These are phyloP conservation scores for Salix caprea DNA, from an alignment of 345 rosid species.

Conservation along the genomic window DNA sequence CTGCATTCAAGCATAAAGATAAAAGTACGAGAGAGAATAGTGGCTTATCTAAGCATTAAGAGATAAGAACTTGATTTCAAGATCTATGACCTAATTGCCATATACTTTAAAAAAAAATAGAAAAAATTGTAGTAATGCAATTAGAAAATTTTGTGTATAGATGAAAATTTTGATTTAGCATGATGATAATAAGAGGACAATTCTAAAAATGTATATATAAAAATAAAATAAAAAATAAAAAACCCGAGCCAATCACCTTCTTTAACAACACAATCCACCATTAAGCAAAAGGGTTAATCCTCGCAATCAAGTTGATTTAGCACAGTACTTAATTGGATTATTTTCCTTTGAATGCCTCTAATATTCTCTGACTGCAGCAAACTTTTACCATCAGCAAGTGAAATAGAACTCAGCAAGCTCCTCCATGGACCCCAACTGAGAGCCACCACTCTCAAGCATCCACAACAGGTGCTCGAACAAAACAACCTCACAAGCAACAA, in stretches of 20 bases:
- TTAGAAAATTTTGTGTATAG: too few relatives aligned
- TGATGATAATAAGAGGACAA: too few relatives aligned
- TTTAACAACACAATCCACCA: background rate
- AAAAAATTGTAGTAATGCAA: background rate
- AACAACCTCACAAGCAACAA: slow-evolving; percentile 82
- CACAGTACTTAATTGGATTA: background rate
- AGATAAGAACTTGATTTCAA: too few relatives aligned
- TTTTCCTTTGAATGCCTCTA: background rate
- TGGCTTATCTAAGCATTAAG: too few relatives aligned
- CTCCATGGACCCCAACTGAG: slow-evolving; percentile 61
- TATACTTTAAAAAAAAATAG: too few relatives aligned
- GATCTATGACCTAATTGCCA: too few relatives aligned
- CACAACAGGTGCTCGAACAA: slow-evolving; percentile 91
- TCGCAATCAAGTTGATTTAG: background rate
- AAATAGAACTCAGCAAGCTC: slow-evolving; percentile 65
- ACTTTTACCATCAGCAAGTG: slow-evolving; percentile 33
- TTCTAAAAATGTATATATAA: too few relatives aligned
- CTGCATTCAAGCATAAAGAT: background rate
- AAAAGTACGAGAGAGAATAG: background rate
- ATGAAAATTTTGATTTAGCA: too few relatives aligned
- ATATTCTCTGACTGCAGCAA: background rate
- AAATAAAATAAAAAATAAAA: background rate
- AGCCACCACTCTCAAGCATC: slow-evolving; percentile 63
- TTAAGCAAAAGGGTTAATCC: background rate
- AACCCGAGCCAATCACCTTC: background rate